Conservation (phyloP, 2,329 filamentous ascomycete species). For the Biscogniauxia mediterranea region DNA sequence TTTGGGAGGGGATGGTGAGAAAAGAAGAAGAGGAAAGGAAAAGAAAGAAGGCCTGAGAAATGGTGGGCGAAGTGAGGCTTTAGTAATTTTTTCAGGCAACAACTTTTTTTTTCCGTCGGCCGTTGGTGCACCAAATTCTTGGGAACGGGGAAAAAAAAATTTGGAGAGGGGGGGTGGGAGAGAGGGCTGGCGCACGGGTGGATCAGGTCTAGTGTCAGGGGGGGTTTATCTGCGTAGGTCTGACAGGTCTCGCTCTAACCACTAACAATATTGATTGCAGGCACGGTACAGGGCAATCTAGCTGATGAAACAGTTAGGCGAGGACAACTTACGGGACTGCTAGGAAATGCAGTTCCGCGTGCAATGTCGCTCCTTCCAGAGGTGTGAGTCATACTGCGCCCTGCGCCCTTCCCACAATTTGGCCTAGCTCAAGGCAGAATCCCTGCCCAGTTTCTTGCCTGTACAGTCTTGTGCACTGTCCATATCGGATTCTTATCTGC, state of each 20-base stretch:
- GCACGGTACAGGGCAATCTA: conserved; percentile 11
- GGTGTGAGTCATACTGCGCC: conserved; percentile 29
- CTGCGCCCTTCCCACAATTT: not conserved
- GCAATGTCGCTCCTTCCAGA: conserved; percentile 16
- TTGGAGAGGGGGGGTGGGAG: not conserved
- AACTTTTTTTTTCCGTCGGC: conserved; percentile 10
- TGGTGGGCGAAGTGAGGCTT: conserved; percentile 25
- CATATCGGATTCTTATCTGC: not conserved
- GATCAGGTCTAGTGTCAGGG: conserved; percentile 2
- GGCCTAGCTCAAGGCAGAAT: conserved; percentile 7
- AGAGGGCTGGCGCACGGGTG: not conserved
- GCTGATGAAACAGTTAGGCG: conserved; percentile 25
- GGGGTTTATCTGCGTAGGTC: conserved; percentile 11
- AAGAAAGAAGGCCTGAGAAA: conserved; percentile 23
- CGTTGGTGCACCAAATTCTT: not conserved
- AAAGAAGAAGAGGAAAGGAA: conserved; percentile 34
- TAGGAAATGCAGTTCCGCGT: not conserved
- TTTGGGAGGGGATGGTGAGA: conserved; percentile 35
- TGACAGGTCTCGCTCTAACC: conserved; percentile 24
- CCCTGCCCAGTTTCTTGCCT: conserved; percentile 1
- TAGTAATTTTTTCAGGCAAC: conserved; percentile 35
- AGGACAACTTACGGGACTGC: conserved; percentile 14
- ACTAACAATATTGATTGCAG: conserved; percentile 25
- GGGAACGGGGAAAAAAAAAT: not conserved
- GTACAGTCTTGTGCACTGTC: not conserved